Percentiles rank a stretch among this genome's conserved stretches.
These are phyloP conservation scores for Fusarium globosum DNA, from an alignment of 2,329 filamentous ascomycete species.

Conservation along the genomic window DNA sequence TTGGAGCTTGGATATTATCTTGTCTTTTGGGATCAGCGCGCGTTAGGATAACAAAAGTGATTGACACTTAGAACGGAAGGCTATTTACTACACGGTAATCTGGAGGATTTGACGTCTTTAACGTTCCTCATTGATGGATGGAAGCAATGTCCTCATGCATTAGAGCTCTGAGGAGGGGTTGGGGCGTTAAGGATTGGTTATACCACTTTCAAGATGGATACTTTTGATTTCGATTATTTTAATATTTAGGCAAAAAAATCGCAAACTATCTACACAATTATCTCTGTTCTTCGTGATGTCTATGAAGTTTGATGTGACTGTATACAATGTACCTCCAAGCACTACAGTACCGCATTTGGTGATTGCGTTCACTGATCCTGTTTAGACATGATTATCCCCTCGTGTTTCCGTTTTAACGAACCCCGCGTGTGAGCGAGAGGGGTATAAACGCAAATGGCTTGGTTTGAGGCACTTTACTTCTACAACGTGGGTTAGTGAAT, in stretches of 20 bases:
- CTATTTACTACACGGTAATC: constrained; percentile 45
- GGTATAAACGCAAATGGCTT: constrained; percentile 27
- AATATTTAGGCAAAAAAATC: constrained; percentile 40
- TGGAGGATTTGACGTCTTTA: constrained; percentile 37
- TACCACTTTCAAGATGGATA: constrained; percentile 35
- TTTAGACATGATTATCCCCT: constrained; percentile 4
- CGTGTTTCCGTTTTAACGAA: constrained; percentile 12
- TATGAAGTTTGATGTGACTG: neutral
- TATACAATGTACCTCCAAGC: too few species aligned
- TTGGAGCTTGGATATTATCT: constrained; percentile 34
- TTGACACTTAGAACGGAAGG: constrained; percentile 44
- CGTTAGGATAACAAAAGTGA: constrained; percentile 46
- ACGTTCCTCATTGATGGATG: constrained; percentile 37
- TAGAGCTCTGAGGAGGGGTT: constrained; percentile 34
- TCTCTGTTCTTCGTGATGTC: neutral
- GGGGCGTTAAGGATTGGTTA: constrained; percentile 30
- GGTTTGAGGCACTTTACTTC: constrained; percentile 28
- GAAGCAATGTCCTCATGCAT: constrained; percentile 30
- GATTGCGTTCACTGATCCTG: neutral
- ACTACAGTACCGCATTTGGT: neutral
- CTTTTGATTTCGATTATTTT: constrained; percentile 29
- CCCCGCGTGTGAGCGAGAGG: constrained; percentile 19
- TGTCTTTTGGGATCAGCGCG: constrained; percentile 27
- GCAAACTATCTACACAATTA: constrained; percentile 27
- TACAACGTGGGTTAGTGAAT: constrained; percentile 19